Percentiles rank a stretch among this genome's conserved stretches.
Evolutionary conservation across 1,284 basidiomycete species (phyloP).

Genomic region (Fomitopsis betulina): DNA sequence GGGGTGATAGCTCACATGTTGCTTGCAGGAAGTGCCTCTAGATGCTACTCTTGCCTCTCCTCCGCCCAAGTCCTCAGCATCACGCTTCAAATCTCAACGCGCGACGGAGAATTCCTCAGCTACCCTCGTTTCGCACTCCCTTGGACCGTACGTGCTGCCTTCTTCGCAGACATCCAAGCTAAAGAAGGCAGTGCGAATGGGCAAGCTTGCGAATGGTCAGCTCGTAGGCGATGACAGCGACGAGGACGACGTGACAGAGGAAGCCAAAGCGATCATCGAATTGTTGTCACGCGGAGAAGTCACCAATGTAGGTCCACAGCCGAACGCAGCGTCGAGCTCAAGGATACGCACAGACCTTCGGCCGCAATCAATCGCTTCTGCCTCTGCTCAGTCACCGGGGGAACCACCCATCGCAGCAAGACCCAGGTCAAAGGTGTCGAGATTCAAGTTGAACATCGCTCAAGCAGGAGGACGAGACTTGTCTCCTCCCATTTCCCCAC

Average conservation of each 20-base stretch:
- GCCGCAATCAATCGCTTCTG: neutral
- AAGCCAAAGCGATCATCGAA: slow-evolving; percentile 48
- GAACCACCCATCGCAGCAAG: neutral
- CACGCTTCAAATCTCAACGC: slow-evolving; percentile 57
- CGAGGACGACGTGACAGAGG: slow-evolving; percentile 39
- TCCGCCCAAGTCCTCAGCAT: slow-evolving; percentile 45
- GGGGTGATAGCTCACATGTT: neutral
- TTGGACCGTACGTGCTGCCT: slow-evolving; percentile 47
- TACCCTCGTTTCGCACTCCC: slow-evolving; percentile 29
- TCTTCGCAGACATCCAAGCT: slow-evolving; percentile 46
- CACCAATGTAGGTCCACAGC: slow-evolving; percentile 45
- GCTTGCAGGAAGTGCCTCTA: slow-evolving; percentile 34
- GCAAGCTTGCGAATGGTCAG: slow-evolving; percentile 52
- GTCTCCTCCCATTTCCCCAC: slow-evolving; percentile 8
- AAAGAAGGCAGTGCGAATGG: slow-evolving; percentile 53
- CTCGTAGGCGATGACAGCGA: slow-evolving; percentile 57
- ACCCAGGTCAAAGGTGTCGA: slow-evolving; percentile 6
- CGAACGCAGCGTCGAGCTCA: slow-evolving; percentile 1
- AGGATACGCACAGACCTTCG: neutral
- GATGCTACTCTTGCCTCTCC: slow-evolving; percentile 32
- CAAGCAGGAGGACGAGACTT: neutral
- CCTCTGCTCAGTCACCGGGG: neutral
- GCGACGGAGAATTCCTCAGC: slow-evolving; percentile 29
- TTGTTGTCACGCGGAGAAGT: slow-evolving; percentile 53
- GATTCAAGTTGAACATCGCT: slow-evolving; percentile 26